Evolutionary conservation across 2,329 filamentous ascomycete species (phyloP).

Genomic region (Ceratocystis lukuohia): DNA sequence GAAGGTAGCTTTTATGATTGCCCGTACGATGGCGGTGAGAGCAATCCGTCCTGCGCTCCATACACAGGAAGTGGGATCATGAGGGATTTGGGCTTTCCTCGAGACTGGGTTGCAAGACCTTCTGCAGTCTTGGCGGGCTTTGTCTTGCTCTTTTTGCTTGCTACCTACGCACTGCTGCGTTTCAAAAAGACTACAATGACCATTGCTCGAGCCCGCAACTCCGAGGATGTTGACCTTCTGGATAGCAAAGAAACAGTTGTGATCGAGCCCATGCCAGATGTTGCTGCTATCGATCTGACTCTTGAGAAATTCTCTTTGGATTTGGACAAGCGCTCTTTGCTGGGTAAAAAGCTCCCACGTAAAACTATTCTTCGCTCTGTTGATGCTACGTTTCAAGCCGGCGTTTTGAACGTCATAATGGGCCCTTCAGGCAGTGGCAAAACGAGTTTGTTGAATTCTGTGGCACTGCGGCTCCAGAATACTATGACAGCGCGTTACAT

Average conservation of each 20-base stretch:
- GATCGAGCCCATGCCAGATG: slow-evolving; percentile 36
- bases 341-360: slow-evolving; percentile 38
- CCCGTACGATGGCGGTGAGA: slow-evolving; percentile 45
- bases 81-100: slow-evolving; percentile 52
- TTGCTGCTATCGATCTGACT: slow-evolving; percentile 50
- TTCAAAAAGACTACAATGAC: slow-evolving; percentile 56
- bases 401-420: slow-evolving; percentile 64
- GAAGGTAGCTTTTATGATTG: slow-evolving; percentile 59
- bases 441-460: slow-evolving; percentile 58
- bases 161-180: slow-evolving; percentile 48
- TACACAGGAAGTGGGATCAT: slow-evolving; percentile 60
- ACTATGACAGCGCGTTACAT: slow-evolving; percentile 49
- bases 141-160: slow-evolving; percentile 46
- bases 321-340: slow-evolving; percentile 46
- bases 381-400: slow-evolving; percentile 52
- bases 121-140: slow-evolving; percentile 51
- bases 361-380: slow-evolving; percentile 55
- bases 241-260: slow-evolving; percentile 58
- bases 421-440: slow-evolving; percentile 67
- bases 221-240: slow-evolving; percentile 41
- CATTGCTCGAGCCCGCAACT: slow-evolving; percentile 48
- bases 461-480: slow-evolving; percentile 53
- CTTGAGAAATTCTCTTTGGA: slow-evolving; percentile 51
- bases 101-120: slow-evolving; percentile 52
- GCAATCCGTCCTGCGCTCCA: slow-evolving; percentile 51